Base-by-base conservation (phyloP, 192 early-diverging fungal genomes). In the Chytriomyces confervae region DNA sequence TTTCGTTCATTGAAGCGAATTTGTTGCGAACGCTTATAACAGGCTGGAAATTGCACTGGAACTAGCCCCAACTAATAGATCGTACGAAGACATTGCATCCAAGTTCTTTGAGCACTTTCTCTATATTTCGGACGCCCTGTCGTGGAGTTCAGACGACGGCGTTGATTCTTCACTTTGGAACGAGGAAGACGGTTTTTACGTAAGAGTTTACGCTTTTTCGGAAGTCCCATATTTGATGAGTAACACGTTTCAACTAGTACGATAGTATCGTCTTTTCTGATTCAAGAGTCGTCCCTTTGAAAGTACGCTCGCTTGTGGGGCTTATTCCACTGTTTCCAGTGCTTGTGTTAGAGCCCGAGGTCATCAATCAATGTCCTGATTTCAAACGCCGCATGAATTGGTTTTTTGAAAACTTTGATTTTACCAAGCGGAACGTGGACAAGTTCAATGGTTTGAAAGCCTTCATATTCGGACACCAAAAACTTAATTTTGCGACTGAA, bases 101-200 rank as follows among this genome's bases (percentile, higher is more conserved):
- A 86, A 87, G 72, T 88, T 87, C 79, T 75, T 88, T 53, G 85
- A 88, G 67, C 87, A 88, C 79, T 88, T 87, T 76, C 82, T 88
- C 67, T 84, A 87, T 76, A 88, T 88, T 53, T 86, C 87, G 45
- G 86, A 88, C 60, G 87, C 87, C 2, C 81, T 88, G 72, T 85
- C 87, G 2, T 88, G 83, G 53, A 67, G 77, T 1, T 66, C 77
- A 9, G 61, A 67, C 3, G 78, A 69, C 18, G 77, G 77, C 18
- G 83, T 83, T 51, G 75, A 83, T 62, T 62, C 72, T 16, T 80
- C 79, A 24, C 77, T 87, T 5, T 87, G 85, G 86, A 77, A 87
- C 61, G 53, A 72, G 11, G 61, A 61, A 50, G 87, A 88, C 77
- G 85, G 80, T 36, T 88, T 88, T 64, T 88, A 83, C 66, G 62